phyloP scores from a whole-genome alignment of 2,329 filamentous ascomycete species.

The Aspergillus texensis region DNA sequence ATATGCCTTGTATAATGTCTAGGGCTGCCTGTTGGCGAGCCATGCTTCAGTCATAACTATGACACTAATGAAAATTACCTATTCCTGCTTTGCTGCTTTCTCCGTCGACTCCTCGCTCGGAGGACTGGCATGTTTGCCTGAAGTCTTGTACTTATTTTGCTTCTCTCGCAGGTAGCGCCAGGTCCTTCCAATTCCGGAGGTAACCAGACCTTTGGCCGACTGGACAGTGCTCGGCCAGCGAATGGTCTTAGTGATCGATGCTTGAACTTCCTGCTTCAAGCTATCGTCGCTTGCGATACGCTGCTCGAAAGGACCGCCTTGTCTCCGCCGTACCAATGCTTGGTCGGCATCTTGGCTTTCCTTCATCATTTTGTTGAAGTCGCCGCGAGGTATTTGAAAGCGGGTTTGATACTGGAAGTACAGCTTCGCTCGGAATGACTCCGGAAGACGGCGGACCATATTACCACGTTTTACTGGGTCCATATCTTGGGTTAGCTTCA shows the following conservation, averaged over 20 bases:
- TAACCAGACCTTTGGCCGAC: conserved; percentile 80
- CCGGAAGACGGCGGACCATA: conserved; percentile 91
- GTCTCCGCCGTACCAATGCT: conserved; percentile 68
- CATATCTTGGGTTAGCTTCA: conserved; percentile 84
- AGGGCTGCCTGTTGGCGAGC: conserved; percentile 9
- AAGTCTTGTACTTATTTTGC: conserved; percentile 61
- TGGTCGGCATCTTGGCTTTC: conserved; percentile 69
- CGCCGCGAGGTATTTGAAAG: conserved; percentile 78
- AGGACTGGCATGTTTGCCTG: conserved; percentile 33
- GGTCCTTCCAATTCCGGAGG: conserved; percentile 70
- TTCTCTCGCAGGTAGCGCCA: conserved; percentile 84
- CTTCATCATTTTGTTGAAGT: conserved; percentile 84
- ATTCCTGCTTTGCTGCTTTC: conserved; percentile 26
- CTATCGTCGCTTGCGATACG: conserved; percentile 75
- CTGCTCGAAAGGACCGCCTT: conserved; percentile 83
- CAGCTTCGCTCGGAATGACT: conserved; percentile 80
- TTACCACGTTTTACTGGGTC: conserved; percentile 87
- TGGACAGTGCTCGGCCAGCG: conserved; percentile 90
- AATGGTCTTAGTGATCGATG: conserved; percentile 83
- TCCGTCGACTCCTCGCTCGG: conserved; percentile 17
- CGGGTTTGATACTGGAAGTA: conserved; percentile 96
- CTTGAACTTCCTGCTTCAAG: conserved; percentile 70
- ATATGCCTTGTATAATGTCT: conserved; percentile 19
- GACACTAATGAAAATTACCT: conserved; percentile 9
- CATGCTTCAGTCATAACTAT: conserved; percentile 16